phyloP scores from a whole-genome alignment of 139 green algal species.

The Haematococcus lacustris region DNA sequence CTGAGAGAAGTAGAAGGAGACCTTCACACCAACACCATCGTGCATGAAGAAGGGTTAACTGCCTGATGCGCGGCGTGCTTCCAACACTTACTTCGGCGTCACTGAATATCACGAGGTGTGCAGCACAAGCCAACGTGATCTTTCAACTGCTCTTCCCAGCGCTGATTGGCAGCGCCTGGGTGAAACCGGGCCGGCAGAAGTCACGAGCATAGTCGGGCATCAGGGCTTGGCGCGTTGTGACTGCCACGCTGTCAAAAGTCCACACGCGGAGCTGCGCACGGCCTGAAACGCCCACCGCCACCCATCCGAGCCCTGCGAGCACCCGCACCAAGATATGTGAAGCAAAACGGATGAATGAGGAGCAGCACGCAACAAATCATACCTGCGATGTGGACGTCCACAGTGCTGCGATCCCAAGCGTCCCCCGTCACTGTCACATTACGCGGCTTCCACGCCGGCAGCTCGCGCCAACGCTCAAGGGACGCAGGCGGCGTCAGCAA shows the following conservation, averaged over 20 bases:
- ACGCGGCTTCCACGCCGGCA: constrained; percentile 28
- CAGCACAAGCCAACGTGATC: no score
- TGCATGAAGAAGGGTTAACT: no score
- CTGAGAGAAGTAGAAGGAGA: no score
- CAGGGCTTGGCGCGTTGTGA: constrained; percentile 80
- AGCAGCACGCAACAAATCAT: neutral
- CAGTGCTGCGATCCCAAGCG: constrained; percentile 25
- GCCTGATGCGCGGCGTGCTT: no score
- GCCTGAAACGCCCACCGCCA: constrained; percentile 72
- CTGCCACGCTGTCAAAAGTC: constrained; percentile 60
- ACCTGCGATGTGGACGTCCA: constrained; percentile 60
- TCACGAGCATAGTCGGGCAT: constrained; percentile 70
- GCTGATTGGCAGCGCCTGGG: constrained; percentile 29
- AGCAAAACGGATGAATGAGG: neutral
- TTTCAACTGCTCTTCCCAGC: no score
- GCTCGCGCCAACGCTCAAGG: constrained; percentile 20
- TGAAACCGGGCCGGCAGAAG: constrained; percentile 80
- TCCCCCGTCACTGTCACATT: constrained; percentile 45
- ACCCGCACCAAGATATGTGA: neutral
- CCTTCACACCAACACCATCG: no score
- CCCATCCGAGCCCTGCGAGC: constrained; percentile 81
- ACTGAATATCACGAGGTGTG: no score
- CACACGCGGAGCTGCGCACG: constrained; percentile 70
- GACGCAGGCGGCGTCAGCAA: constrained; percentile 59
- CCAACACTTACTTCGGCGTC: no score